Percentiles rank a stretch among this genome's conserved stretches.
These are phyloP conservation scores for Rhamnella rubrinervis DNA, from an alignment of 331 rosid species.

Conservation along the genomic window DNA sequence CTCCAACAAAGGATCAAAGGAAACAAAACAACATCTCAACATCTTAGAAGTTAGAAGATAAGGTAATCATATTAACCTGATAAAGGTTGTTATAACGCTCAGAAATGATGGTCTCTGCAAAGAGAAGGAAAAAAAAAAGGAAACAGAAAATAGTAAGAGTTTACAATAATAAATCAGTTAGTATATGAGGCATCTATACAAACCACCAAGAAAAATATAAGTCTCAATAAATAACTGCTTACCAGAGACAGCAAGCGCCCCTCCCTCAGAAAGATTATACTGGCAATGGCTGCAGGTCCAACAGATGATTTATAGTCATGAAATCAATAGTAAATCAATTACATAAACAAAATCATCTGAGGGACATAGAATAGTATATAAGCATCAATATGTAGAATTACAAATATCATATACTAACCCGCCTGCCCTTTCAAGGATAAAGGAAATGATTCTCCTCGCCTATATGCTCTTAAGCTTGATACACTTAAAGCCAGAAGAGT, in stretches of 20 bases:
- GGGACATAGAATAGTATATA: background rate
- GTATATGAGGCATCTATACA: background rate
- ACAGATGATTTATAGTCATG: conserved; percentile 22
- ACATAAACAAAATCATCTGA: background rate
- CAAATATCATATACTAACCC: conserved; percentile 44
- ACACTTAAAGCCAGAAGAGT: conserved; percentile 67
- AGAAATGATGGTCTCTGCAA: conserved; percentile 59
- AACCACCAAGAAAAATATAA: background rate
- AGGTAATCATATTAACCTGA: conserved; percentile 61
- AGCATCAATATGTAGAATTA: background rate
- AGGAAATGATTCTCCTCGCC: conserved; percentile 54
- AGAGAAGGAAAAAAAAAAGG: conserved; percentile 19
- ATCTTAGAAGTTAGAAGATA: conserved; percentile 3
- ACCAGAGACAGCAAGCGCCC: conserved; percentile 52
- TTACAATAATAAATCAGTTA: conserved; percentile 14
- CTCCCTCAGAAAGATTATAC: conserved; percentile 67
- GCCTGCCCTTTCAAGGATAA: conserved; percentile 78
- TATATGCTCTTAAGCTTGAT: conserved; percentile 65
- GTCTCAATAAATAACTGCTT: conserved; percentile 14
- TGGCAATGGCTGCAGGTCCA: conserved; percentile 70
- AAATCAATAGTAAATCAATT: background rate
- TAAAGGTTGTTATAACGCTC: conserved; percentile 43
- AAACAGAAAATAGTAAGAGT: conserved; percentile 30
- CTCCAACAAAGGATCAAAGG: conserved; percentile 13
- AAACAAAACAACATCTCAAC: conserved; percentile 4